phyloP scores from a whole-genome alignment of 345 rosid species.

The Eutrema japonicum region DNA sequence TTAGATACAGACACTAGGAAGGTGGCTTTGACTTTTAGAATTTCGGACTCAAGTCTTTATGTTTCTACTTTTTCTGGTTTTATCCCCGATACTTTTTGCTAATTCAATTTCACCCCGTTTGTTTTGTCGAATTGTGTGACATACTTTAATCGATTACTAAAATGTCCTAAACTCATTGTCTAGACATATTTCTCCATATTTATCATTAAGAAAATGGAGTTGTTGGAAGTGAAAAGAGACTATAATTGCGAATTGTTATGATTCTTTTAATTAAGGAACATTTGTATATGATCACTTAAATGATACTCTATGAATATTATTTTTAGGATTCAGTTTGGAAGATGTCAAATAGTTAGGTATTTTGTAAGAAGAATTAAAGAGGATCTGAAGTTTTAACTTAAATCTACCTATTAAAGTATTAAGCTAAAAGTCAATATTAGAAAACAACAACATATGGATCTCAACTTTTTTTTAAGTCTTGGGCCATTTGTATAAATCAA shows the following conservation, averaged over 20 bases:
- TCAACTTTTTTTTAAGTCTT: background rate
- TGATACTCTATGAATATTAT: background rate
- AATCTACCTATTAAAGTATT: background rate
- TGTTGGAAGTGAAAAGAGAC: background rate
- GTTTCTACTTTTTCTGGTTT: background rate
- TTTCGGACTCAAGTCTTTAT: background rate
- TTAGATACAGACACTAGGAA: constrained; percentile 31
- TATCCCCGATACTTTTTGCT: background rate
- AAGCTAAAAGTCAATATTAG: background rate
- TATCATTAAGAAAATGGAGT: constrained; percentile 6
- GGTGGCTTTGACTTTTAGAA: constrained; percentile 43
- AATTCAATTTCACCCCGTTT: constrained; percentile 6
- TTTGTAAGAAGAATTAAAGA: background rate
- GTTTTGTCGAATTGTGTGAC: background rate
- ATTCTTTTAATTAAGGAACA: background rate
- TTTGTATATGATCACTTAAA: background rate
- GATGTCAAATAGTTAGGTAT: background rate
- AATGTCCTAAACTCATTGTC: background rate
- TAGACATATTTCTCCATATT: background rate
- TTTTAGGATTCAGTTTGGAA: background rate
- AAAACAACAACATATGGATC: background rate
- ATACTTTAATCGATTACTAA: background rate
- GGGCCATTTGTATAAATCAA: background rate
- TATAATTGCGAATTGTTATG: background rate
- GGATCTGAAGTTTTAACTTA: background rate